phyloP scores from a whole-genome alignment of 352 stramenopile genomes.

The Pilasporangium apinafurcum region DNA sequence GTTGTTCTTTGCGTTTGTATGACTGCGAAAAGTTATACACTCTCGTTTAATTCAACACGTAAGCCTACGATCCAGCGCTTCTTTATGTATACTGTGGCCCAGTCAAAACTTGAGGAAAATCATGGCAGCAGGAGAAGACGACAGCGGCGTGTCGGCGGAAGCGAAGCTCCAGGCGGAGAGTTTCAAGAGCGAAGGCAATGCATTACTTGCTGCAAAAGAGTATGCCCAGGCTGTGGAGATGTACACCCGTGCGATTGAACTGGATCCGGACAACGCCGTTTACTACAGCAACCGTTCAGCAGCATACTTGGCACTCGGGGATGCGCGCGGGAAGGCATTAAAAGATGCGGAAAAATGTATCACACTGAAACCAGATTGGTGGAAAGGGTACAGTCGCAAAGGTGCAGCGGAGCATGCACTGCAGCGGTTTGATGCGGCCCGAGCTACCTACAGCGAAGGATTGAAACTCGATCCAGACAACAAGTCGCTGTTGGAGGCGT shows the following conservation, averaged over 20 bases:
- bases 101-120: neutral
- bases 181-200: conserved; percentile 85
- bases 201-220: conserved; percentile 51
- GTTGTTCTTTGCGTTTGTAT: neutral
- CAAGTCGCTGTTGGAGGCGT: conserved; percentile 46
- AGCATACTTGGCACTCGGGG: conserved; percentile 70
- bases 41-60: too few species aligned
- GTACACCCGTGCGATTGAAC: conserved; percentile 76
- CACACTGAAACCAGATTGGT: conserved; percentile 71
- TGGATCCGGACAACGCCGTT: conserved; percentile 82
- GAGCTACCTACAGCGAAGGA: conserved; percentile 61
- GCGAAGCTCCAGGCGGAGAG: conserved; percentile 52
- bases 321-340: conserved; percentile 74
- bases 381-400: conserved; percentile 85
- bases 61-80: too few species aligned
- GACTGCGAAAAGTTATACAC: too few species aligned
- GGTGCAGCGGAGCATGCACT: conserved; percentile 74
- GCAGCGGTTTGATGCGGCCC: conserved; percentile 64
- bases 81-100: too few species aligned
- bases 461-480: conserved; percentile 71
- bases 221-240: conserved; percentile 66
- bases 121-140: too few species aligned
- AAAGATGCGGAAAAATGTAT: conserved; percentile 77
- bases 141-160: conserved; percentile 1
- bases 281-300: conserved; percentile 86